These are phyloP conservation scores for Pythium myriotylum DNA, from an alignment of 352 stramenopile species.

Conservation along the genomic window DNA sequence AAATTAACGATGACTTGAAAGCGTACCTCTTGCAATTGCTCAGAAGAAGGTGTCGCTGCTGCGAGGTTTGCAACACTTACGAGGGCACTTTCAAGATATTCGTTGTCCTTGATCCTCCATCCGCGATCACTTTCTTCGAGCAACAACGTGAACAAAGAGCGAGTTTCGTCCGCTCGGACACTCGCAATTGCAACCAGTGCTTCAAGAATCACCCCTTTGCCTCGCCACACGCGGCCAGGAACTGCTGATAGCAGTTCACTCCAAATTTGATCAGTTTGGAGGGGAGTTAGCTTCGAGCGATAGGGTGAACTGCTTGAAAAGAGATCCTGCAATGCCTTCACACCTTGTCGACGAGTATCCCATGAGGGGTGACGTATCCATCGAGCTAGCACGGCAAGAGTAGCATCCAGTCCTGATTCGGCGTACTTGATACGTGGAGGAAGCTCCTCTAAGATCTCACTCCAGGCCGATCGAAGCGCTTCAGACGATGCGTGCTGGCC, in stretches of 20 bases:
- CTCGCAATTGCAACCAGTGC: conserved; percentile 57
- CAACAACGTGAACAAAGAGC: conserved; percentile 42
- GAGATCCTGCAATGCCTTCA: conserved; percentile 59
- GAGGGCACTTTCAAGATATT: conserved; percentile 74
- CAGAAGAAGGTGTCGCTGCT: conserved; percentile 29
- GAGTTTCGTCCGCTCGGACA: conserved; percentile 29
- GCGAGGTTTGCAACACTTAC: conserved; percentile 54
- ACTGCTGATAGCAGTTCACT: conserved; percentile 49
- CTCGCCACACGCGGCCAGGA: conserved; percentile 71
- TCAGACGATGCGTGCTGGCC: conserved; percentile 64
- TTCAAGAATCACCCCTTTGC: conserved; percentile 77
- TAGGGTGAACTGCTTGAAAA: conserved; percentile 49
- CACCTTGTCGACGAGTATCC: conserved; percentile 74
- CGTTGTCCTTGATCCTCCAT: conserved; percentile 61
- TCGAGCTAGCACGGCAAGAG: conserved; percentile 41
- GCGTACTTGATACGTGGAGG: conserved; percentile 66
- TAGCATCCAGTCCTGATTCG: conserved; percentile 44
- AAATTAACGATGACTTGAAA: conserved; percentile 41
- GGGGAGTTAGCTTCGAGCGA: conserved; percentile 39
- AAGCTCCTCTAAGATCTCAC: conserved; percentile 60
- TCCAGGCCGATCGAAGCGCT: conserved; percentile 56
- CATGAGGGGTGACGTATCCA: conserved; percentile 72
- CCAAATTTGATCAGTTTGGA: conserved; percentile 59
- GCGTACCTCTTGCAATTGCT: conserved; percentile 26
- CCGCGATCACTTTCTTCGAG: conserved; percentile 64